These are phyloP conservation scores for Oxyria digyna DNA, from an alignment of 148 eudicot genomes.

Conservation along the genomic window DNA sequence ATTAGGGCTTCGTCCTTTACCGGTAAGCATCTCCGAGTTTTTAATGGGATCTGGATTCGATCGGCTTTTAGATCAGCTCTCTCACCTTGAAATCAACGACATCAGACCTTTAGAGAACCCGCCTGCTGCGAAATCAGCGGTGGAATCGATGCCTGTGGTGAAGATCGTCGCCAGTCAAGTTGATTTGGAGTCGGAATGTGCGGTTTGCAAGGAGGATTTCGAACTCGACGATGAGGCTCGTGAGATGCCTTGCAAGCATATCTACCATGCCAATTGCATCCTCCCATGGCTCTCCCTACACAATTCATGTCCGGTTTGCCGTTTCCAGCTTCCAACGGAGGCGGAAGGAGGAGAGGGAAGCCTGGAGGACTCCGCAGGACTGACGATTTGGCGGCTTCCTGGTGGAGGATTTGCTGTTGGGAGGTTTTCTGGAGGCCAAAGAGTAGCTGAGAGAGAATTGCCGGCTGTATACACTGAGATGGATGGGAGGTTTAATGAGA, in stretches of 20 bases:
- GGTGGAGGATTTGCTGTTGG: conserved; percentile 55
- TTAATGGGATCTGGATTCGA: conserved; percentile 34
- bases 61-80: conserved; percentile 28
- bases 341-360: conserved; percentile 3
- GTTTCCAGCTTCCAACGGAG: conserved; percentile 25
- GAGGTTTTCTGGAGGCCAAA: conserved; percentile 29
- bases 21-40: conserved; percentile 24
- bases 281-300: conserved; percentile 33
- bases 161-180: conserved; percentile 17
- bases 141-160: conserved; percentile 31
- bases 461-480: conserved; percentile 39
- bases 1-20: conserved; percentile 27
- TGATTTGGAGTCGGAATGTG: conserved; percentile 26
- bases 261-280: conserved; percentile 43
- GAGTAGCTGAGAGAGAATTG: conserved; percentile 20
- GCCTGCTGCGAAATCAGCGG: conserved; percentile 35
- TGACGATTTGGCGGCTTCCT: conserved; percentile 45
- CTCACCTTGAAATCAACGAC: conserved; percentile 16
- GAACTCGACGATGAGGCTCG: conserved; percentile 20
- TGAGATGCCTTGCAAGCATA: conserved; percentile 46
- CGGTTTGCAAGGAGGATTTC: conserved; percentile 39
- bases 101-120: conserved; percentile 14
- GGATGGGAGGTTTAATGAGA: conserved; percentile 26
- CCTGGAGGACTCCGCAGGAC: conserved; percentile 21
- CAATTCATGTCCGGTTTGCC: conserved; percentile 50